Evolutionary conservation across 73 alveolate genomes (phyloP).

Genomic region (Paramecium pentaurelia): DNA sequence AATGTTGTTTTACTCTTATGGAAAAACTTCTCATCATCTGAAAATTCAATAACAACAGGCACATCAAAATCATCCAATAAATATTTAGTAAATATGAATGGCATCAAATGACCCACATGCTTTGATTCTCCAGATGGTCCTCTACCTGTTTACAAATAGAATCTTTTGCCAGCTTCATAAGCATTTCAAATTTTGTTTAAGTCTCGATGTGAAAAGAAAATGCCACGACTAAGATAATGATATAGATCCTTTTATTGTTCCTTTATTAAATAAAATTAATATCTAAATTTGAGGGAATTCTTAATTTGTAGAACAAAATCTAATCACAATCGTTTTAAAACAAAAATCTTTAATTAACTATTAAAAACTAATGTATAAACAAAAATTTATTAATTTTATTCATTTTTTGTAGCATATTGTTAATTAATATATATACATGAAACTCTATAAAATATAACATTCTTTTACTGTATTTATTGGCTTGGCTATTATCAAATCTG

Average conservation of each 20-base stretch:
- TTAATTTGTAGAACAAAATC: too few species aligned
- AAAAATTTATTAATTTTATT: too few species aligned
- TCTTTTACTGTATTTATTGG: too few species aligned
- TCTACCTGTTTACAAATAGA: slow-evolving; percentile 97
- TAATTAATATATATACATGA: too few species aligned
- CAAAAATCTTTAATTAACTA: too few species aligned
- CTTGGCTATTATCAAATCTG: too few species aligned
- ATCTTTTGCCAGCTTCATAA: slow-evolving; percentile 91
- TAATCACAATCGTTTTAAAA: neutral
- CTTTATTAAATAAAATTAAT: neutral
- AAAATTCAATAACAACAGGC: slow-evolving; percentile 96
- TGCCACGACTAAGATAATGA: slow-evolving; percentile 96
- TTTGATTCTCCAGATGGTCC: slow-evolving; percentile 98
- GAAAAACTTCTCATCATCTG: slow-evolving; percentile 99
- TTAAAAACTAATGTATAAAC: too few species aligned
- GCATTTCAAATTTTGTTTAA: slow-evolving; percentile 78
- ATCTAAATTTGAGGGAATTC: neutral
- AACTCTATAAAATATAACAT: too few species aligned
- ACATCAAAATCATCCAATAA: slow-evolving; percentile 98
- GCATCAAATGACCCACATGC: slow-evolving; percentile 97
- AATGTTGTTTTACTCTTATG: slow-evolving; percentile 69
- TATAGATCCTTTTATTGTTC: slow-evolving; percentile 63
- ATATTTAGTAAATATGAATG: slow-evolving; percentile 95
- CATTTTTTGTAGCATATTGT: neutral
- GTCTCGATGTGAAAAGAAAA: slow-evolving; percentile 99